Evolutionary conservation across 306 rosid species (phyloP), one percentile per base, ranked within the genome.

Genomic region (Mimosa bimucronata): DNA sequence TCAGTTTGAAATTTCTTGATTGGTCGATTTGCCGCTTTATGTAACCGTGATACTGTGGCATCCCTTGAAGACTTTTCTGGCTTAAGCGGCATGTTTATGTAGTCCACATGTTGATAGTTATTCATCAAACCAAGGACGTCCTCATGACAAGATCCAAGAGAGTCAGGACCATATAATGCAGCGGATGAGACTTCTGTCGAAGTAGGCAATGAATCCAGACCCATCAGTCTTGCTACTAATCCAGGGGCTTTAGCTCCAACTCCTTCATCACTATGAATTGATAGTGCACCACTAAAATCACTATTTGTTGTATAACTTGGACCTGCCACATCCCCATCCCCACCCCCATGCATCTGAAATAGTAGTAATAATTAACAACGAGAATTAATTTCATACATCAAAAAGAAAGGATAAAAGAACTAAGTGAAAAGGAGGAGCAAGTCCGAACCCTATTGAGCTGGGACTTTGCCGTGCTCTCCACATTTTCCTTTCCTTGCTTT

Each of bases 161-260:
- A 84, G 84, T 44, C 58, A 67, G 91, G 79, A 44, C 88, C 88
- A 68, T 81, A 58, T 9, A 64, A 79, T 19, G 82, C 64, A 52
- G 83, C 53, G 67, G 91, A 87, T 50, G 88, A 84, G 52, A 81
- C 82, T 85, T 91, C 95, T 7, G 75, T 82, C 0, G 88, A 70
- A 78, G 86, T 80, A 16, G 98, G 98, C 86, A 96, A 85, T 9
- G 94, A 87, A 78, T 96, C 97, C 87, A 96, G 85, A 75, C 98
- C 99, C 99, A 96, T 96, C 52, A 96, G 90, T 81, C 97, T 89
- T 3, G 99, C 99, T 50, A 96, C 98, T 70, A 86, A 65, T 38
- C 99, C 89, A 3, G 97, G 97, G 81, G 92, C 93, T 91, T 87
- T 91, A 71, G 81, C 53, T 74, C 86, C 93, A 77, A 83, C 82